phyloP scores from a whole-genome alignment of 176 grass and related monocot genomes.

The Musa acuminata region DNA sequence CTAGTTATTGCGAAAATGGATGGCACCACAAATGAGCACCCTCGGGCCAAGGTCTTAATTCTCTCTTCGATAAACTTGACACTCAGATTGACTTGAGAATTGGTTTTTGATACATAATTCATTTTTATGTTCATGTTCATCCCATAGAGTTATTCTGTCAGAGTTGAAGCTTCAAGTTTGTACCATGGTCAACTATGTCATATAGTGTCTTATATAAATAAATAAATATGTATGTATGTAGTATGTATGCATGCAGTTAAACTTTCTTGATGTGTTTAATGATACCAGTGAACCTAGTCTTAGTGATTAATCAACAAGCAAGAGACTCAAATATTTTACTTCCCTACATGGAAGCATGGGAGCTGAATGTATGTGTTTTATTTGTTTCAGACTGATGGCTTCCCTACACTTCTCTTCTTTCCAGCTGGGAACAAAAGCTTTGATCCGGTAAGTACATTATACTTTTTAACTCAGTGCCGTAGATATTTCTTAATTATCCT shows the following conservation, averaged over 20 bases:
- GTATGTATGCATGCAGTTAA: no score
- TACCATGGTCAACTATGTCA: background rate
- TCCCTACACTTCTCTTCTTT: conserved; percentile 87
- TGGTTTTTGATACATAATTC: background rate
- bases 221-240: no score
- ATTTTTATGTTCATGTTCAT: background rate
- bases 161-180: background rate
- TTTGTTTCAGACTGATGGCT: conserved; percentile 69
- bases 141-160: background rate
- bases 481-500: background rate
- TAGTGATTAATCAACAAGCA: background rate
- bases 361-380: conserved; percentile 20
- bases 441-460: conserved; percentile 62
- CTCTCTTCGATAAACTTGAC: background rate
- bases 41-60: conserved; percentile 56
- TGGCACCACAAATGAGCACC: conserved; percentile 79
- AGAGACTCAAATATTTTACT: background rate
- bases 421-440: conserved; percentile 93
- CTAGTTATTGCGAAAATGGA: conserved; percentile 98
- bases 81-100: background rate
- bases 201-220: no score
- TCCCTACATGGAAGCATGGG: background rate
- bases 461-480: background rate
- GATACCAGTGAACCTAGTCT: background rate
- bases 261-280: background rate